Percentiles rank a stretch among this genome's conserved stretches.
Evolutionary conservation across 768 basidiomycete species (phyloP).

Genomic region (Serendipita sp.): DNA sequence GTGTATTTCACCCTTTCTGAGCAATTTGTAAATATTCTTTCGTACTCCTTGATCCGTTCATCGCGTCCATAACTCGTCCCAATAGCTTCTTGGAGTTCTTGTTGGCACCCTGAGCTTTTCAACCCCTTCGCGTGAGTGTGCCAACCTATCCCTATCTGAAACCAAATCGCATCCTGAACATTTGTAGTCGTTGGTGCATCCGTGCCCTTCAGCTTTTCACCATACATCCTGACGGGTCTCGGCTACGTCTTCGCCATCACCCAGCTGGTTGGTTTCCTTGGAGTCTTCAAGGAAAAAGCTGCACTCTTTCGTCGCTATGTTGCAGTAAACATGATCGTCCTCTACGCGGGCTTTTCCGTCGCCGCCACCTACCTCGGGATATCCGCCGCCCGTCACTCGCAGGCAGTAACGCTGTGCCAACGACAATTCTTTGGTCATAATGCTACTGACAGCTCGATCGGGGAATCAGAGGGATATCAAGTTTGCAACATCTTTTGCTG

Average conservation of each 20-base stretch:
- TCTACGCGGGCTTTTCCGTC: slow-evolving; percentile 50
- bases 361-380: slow-evolving; percentile 70
- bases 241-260: slow-evolving; percentile 61
- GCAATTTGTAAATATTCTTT: slow-evolving; percentile 36
- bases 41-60: neutral
- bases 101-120: slow-evolving; percentile 60
- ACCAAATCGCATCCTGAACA: neutral
- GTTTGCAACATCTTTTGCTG: slow-evolving; percentile 86
- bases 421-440: slow-evolving; percentile 14
- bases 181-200: slow-evolving; percentile 67
- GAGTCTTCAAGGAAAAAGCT: slow-evolving; percentile 65
- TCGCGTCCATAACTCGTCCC: neutral
- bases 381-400: slow-evolving; percentile 60
- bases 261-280: slow-evolving; percentile 76
- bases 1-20: slow-evolving; percentile 69
- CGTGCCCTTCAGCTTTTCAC: slow-evolving; percentile 54
- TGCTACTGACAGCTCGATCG: slow-evolving; percentile 6
- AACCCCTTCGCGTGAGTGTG: slow-evolving; percentile 33
- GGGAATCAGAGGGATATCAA: slow-evolving; percentile 37
- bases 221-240: slow-evolving; percentile 55
- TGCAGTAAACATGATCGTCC: slow-evolving; percentile 42
- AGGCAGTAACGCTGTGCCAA: slow-evolving; percentile 54
- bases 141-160: neutral
- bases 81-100: slow-evolving; percentile 32
- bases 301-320: slow-evolving; percentile 52